Evolutionary conservation across 2,329 filamentous ascomycete genomes (phyloP).

Genomic region (Nigrograna mackinnonii): DNA sequence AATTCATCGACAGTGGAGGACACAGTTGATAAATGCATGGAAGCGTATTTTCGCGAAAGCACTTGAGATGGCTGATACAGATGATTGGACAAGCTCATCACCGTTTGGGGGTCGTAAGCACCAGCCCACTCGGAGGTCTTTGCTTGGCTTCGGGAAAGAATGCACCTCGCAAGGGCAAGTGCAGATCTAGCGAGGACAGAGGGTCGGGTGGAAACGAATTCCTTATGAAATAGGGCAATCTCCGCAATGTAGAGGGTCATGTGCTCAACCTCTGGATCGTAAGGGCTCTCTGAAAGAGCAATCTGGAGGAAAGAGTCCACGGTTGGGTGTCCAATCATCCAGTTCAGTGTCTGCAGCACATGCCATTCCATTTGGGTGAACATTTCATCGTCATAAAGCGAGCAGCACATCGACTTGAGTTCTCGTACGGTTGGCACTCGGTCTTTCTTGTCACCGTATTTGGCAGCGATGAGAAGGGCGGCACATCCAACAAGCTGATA

Average conservation of each 20-base stretch:
- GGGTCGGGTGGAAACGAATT: slow-evolving; percentile 91
- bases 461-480: slow-evolving; percentile 92
- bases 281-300: slow-evolving; percentile 73
- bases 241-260: slow-evolving; percentile 95
- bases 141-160: slow-evolving; percentile 78
- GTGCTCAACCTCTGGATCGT: slow-evolving; percentile 87
- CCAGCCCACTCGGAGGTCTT: slow-evolving; percentile 76
- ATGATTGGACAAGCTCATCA: slow-evolving; percentile 66
- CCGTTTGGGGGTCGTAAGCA: slow-evolving; percentile 69
- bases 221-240: slow-evolving; percentile 93
- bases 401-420: slow-evolving; percentile 98
- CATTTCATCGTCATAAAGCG: slow-evolving; percentile 98
- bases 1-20: slow-evolving; percentile 68
- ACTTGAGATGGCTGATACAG: slow-evolving; percentile 70
- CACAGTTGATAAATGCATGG: slow-evolving; percentile 66
- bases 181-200: slow-evolving; percentile 89
- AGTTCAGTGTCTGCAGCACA: slow-evolving; percentile 94
- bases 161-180: slow-evolving; percentile 81
- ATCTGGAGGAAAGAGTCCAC: slow-evolving; percentile 92
- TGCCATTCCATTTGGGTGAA: slow-evolving; percentile 99
- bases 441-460: slow-evolving; percentile 99
- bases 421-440: slow-evolving; percentile 96
- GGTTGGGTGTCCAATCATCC: slow-evolving; percentile 94
- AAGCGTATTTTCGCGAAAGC: slow-evolving; percentile 69
- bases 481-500: slow-evolving; percentile 98